phyloP scores from a whole-genome alignment of 2,329 filamentous ascomycete genomes.

The Pleomassaria siparia region DNA sequence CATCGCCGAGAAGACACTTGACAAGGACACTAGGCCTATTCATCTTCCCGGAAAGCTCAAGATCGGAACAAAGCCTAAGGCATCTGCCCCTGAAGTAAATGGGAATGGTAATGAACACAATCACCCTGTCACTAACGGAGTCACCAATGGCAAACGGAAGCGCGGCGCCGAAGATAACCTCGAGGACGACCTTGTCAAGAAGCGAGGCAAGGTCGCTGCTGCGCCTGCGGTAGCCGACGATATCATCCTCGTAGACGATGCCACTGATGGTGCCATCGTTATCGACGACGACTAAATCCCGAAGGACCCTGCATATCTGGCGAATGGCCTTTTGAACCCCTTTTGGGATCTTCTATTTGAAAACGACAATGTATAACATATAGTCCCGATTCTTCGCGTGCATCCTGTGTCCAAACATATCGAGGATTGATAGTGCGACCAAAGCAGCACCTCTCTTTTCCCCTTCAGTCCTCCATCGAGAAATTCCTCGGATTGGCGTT shows the following conservation, averaged over 20 bases:
- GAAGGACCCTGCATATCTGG: not conserved
- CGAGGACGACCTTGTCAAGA: slow-evolving; percentile 38
- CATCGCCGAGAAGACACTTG: slow-evolving; percentile 58
- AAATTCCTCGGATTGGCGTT: not conserved
- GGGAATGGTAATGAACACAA: slow-evolving; percentile 28
- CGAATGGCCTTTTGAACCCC: too few species aligned
- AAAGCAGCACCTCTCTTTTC: not conserved
- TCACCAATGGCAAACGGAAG: slow-evolving; percentile 45
- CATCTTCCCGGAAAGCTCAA: slow-evolving; percentile 49
- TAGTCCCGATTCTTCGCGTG: too few species aligned
- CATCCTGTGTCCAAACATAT: too few species aligned
- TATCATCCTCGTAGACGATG: slow-evolving; percentile 38
- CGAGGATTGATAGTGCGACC: too few species aligned
- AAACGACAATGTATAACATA: too few species aligned
- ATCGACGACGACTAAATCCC: slow-evolving; percentile 35
- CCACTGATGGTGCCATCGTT: slow-evolving; percentile 38
- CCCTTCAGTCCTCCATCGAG: not conserved
- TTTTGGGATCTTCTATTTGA: too few species aligned
- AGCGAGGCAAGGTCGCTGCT: slow-evolving; percentile 45
- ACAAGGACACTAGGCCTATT: slow-evolving; percentile 56
- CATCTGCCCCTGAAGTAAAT: slow-evolving; percentile 24
- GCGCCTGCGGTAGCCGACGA: slow-evolving; percentile 32
- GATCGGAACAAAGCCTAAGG: slow-evolving; percentile 52
- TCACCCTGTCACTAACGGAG: slow-evolving; percentile 27
- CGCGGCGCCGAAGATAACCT: slow-evolving; percentile 46